Base-by-base conservation (phyloP, 176 grass and related monocot species). In the Phragmites australis region DNA sequence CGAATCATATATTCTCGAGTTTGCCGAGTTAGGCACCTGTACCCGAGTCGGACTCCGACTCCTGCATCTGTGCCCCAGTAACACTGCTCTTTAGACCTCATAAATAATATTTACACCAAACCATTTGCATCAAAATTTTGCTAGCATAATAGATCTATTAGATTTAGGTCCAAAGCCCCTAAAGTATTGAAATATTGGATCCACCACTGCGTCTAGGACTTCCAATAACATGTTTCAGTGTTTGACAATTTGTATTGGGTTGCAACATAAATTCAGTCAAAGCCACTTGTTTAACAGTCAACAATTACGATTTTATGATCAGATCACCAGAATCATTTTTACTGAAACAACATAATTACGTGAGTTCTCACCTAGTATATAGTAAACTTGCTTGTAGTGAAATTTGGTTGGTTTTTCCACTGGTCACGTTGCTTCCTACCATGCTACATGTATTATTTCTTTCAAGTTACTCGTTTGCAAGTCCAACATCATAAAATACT, bases 241-340 rank as follows among this genome's bases (percentile, higher is more conserved):
- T 51, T 69, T 70, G 11, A 3, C 50, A 4, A 0, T 58, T 80
- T 11, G 51, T 81, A 11, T 69, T 27, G 42, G 19, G 17, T 41
- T 67, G 62, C 10, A 54, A 69, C 51, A 57, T 80, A 43, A 56
- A 39, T n/a, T 68, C 23, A 81, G 39, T 14, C 18, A 43, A 9
- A 57, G 43, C 39, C 50, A 40, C 16, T 26, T 0, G 21, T 51
- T 26, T 7, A 79, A 39, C 18, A 70, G 9, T 56, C 22, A 25
- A 25, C 21, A 70, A 70, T 45, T 47, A 70, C 49, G 3, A 49
- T 48, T 70, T 70, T 26, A 11, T 70, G 68, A 19, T 8, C 29
- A 51, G 44, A 70, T 31, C 25, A 31, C 25, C 5, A 34, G 45
- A 51, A 72, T 32, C 15, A 6, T 51, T 13, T 72, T 11, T 34